These are phyloP conservation scores for Aurinia saxatilis DNA, from an alignment of 345 rosid genomes.

Conservation along the genomic window DNA sequence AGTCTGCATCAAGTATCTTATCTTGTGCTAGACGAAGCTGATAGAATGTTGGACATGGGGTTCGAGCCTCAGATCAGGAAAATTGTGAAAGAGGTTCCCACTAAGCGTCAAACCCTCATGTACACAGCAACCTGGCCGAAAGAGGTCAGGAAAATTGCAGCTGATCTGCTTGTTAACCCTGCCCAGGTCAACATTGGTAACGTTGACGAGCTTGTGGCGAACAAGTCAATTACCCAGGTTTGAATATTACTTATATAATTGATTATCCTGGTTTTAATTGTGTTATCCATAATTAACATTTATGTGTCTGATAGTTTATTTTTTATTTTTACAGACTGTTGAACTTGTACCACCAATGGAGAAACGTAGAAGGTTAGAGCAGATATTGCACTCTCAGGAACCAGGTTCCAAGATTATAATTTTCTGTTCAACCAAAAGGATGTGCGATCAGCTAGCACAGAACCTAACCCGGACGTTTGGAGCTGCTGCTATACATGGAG, in stretches of 20 bases:
- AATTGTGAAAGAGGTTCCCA: slow-evolving; percentile 86
- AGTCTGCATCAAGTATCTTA: slow-evolving; percentile 81
- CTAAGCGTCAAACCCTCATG: slow-evolving; percentile 94
- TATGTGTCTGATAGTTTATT: neutral
- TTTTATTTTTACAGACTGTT: slow-evolving; percentile 39
- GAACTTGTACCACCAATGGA: slow-evolving; percentile 72
- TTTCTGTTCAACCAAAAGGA: slow-evolving; percentile 79
- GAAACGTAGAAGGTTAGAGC: slow-evolving; percentile 83
- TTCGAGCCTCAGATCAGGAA: slow-evolving; percentile 97
- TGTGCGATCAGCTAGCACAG: slow-evolving; percentile 81
- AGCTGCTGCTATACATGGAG: slow-evolving; percentile 89
- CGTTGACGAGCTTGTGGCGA: slow-evolving; percentile 95
- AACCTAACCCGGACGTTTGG: slow-evolving; percentile 63
- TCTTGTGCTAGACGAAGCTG: slow-evolving; percentile 98
- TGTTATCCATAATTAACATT: neutral
- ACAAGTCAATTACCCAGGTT: slow-evolving; percentile 98
- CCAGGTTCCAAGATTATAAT: slow-evolving; percentile 75
- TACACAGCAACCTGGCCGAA: slow-evolving; percentile 97
- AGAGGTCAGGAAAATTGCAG: slow-evolving; percentile 91
- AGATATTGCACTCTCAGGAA: slow-evolving; percentile 79
- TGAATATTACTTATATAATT: slow-evolving; percentile 11
- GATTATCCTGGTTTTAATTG: neutral
- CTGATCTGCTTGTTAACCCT: slow-evolving; percentile 86
- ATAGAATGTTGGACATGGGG: slow-evolving; percentile 99
- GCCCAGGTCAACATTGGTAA: slow-evolving; percentile 97